A percentile compares a stretch with the other conserved stretches of the same genome.
phyloP scores from a whole-genome alignment of 768 basidiomycete species.

The Termitomyces sp. region DNA sequence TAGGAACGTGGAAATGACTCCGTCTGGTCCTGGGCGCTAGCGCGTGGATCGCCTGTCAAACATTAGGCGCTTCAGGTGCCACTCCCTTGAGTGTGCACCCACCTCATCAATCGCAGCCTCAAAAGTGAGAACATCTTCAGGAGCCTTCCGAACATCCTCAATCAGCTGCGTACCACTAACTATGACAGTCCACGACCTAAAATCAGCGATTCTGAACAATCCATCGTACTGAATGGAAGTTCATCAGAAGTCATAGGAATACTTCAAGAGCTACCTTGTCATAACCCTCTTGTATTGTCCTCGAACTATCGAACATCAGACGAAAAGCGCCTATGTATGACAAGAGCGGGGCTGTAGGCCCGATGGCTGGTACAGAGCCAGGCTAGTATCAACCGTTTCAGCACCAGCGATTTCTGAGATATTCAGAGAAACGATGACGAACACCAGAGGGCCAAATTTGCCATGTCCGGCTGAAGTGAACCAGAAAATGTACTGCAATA shows the following conservation, averaged over 20 bases:
- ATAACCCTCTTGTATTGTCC: conserved; percentile 7
- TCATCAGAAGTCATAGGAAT: too few relatives aligned
- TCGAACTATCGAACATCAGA: conserved; percentile 7
- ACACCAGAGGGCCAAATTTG: neutral
- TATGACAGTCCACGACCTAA: conserved; percentile 25
- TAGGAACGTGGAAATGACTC: conserved; percentile 15
- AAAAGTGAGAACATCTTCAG: conserved; percentile 24
- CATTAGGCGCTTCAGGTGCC: neutral
- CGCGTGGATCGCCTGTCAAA: conserved; percentile 9
- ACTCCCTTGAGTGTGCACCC: neutral
- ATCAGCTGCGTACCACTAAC: conserved; percentile 19
- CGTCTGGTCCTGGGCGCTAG: conserved; percentile 6
- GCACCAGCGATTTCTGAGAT: neutral
- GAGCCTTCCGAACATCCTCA: conserved; percentile 27
- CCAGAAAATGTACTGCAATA: neutral
- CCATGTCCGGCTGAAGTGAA: neutral
- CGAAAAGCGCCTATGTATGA: conserved; percentile 8
- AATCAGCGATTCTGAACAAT: conserved; percentile 5
- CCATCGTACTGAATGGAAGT: neutral
- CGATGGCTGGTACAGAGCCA: conserved; percentile 3
- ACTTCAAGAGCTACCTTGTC: conserved; percentile 4
- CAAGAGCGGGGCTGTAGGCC: conserved; percentile 3
- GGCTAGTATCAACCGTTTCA: neutral
- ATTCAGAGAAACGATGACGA: neutral
- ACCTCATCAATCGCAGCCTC: conserved; percentile 23